phyloP scores from a whole-genome alignment of 148 eudicot species.

The Spergularia marina region DNA sequence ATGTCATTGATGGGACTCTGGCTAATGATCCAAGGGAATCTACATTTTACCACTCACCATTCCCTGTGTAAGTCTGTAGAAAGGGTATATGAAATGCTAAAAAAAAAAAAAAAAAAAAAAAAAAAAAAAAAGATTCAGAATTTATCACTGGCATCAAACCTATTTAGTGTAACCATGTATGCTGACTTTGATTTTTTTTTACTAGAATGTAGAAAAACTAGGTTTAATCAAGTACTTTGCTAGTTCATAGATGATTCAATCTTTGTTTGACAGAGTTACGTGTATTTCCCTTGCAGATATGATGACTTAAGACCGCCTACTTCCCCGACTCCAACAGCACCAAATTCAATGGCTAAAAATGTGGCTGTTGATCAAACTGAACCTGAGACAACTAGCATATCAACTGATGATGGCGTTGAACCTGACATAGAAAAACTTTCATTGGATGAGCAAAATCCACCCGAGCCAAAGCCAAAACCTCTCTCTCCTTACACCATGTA shows the following conservation, averaged over 20 bases:
- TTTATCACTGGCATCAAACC: not conserved
- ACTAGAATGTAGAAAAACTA: not conserved
- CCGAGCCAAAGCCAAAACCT: slow-evolving; percentile 34
- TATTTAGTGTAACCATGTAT: not conserved
- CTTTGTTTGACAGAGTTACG: not conserved
- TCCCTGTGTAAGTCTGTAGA: slow-evolving; percentile 38
- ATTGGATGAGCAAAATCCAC: slow-evolving; percentile 2
- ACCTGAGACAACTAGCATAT: slow-evolving; percentile 19
- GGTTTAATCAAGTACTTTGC: not conserved
- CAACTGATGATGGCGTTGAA: slow-evolving; percentile 23
- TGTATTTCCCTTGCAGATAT: slow-evolving; percentile 35
- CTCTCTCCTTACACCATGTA: slow-evolving; percentile 57
- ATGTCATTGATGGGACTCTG: slow-evolving; percentile 19
- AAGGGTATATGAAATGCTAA: not conserved
- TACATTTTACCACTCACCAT: slow-evolving; percentile 49
- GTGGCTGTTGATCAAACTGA: slow-evolving; percentile 24
- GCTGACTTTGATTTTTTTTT: not conserved
- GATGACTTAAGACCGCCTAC: slow-evolving; percentile 70
- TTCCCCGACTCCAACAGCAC: slow-evolving; percentile 55
- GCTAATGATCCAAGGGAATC: slow-evolving; percentile 23
- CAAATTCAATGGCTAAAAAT: slow-evolving; percentile 26
- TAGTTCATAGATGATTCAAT: not conserved
- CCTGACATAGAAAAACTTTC: slow-evolving; percentile 19
- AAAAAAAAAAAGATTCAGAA: not conserved
- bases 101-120: too few relatives aligned